Percentiles rank a stretch among this genome's conserved stretches.
Conservation (phyloP, 495 filamentous ascomycete species). For the Aspergillus homomorphus region DNA sequence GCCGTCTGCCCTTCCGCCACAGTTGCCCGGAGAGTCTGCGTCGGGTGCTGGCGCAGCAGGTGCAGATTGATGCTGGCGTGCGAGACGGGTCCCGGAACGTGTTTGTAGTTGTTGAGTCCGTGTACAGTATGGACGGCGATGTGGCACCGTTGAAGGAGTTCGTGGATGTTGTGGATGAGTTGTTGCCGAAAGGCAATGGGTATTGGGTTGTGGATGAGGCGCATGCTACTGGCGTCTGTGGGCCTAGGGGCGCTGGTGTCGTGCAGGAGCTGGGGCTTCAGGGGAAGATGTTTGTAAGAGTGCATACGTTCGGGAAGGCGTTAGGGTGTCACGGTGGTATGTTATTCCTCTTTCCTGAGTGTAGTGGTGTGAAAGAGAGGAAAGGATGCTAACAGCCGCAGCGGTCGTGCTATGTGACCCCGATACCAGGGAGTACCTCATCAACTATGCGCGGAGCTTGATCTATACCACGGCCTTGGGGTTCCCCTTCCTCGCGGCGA, state of each 20-base stretch:
- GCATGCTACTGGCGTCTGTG: constrained; percentile 68
- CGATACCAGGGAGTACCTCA: constrained; percentile 38
- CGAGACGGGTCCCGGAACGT: constrained; percentile 36
- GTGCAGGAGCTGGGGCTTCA: constrained; percentile 67
- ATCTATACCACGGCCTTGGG: constrained; percentile 50
- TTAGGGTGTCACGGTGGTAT: constrained; percentile 60
- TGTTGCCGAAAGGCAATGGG: constrained; percentile 57
- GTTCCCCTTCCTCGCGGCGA: constrained; percentile 48
- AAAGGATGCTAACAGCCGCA: constrained; percentile 5
- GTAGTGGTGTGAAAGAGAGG: neutral
- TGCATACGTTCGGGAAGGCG: constrained; percentile 78
- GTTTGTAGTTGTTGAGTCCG: constrained; percentile 67
- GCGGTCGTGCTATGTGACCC: constrained; percentile 47
- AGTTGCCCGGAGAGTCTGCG: constrained; percentile 50
- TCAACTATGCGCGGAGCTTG: constrained; percentile 48
- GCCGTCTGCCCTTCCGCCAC: constrained; percentile 55
- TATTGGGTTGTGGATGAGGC: constrained; percentile 78
- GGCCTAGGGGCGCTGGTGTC: constrained; percentile 59
- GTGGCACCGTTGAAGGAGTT: constrained; percentile 61
- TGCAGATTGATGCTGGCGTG: constrained; percentile 30
- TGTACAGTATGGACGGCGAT: constrained; percentile 90
- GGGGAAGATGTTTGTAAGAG: constrained; percentile 60
- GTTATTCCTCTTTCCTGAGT: constrained; percentile 3
- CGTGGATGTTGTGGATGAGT: constrained; percentile 50
- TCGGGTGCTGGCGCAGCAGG: constrained; percentile 35